phyloP scores from a whole-genome alignment of 2,329 filamentous ascomycete genomes.

The Trichoderma aggressivum region DNA sequence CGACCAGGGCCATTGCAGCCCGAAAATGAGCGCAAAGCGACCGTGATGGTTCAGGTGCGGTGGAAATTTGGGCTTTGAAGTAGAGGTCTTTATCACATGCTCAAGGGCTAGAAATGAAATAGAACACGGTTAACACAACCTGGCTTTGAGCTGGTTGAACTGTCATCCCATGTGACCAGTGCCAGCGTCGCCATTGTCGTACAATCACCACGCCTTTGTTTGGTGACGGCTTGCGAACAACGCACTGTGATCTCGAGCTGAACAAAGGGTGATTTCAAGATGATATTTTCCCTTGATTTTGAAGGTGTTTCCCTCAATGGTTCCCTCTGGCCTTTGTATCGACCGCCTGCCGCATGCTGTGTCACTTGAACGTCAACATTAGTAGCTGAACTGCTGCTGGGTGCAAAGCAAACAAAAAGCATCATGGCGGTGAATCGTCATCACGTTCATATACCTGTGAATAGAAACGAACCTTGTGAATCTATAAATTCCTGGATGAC shows the following conservation, averaged over 20 bases:
- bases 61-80: not conserved
- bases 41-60: accelerated
- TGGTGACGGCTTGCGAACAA: not conserved
- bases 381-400: not conserved
- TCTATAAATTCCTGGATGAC: not conserved
- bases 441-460: not conserved
- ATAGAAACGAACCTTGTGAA: not conserved
- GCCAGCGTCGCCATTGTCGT: not conserved
- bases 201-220: not conserved
- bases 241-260: too few species aligned
- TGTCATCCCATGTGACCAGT: not conserved
- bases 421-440: not conserved
- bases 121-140: not conserved
- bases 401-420: not conserved
- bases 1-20: not conserved
- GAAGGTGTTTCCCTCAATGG: not conserved
- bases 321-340: not conserved
- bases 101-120: not conserved
- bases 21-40: not conserved
- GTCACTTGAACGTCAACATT: not conserved
- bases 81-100: not conserved
- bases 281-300: not conserved
- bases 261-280: not conserved
- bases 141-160: not conserved
- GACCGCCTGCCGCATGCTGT: not conserved